A percentile compares a stretch with the other conserved stretches of the same genome.
phyloP scores from a whole-genome alignment of 177 flowering plant genomes.

The Telopea speciosissima region DNA sequence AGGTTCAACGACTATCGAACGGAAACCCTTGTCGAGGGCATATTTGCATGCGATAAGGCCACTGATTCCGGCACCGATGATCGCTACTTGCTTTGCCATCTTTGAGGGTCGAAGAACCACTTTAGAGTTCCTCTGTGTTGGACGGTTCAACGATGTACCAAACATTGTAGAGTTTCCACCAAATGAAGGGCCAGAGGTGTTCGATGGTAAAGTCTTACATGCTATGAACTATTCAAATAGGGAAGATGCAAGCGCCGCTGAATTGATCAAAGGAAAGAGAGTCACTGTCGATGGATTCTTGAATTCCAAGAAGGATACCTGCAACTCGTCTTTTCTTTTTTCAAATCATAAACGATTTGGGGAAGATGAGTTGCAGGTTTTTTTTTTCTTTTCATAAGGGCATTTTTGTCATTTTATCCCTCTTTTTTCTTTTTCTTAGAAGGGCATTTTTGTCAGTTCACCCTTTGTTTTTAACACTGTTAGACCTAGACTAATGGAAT shows the following conservation, averaged over 20 bases:
- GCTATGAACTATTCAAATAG: conserved; percentile 56
- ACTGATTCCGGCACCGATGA: conserved; percentile 68
- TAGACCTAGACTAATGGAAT: too few species aligned
- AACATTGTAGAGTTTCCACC: conserved; percentile 56
- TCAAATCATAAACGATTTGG: too few species aligned
- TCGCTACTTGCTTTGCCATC: conserved; percentile 48
- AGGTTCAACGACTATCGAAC: conserved; percentile 59
- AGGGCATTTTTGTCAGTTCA: too few species aligned
- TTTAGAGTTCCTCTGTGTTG: conserved; percentile 60
- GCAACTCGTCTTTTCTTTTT: background rate
- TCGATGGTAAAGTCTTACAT: conserved; percentile 63
- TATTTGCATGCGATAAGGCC: conserved; percentile 75
- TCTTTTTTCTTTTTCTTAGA: too few species aligned
- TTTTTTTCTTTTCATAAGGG: too few species aligned
- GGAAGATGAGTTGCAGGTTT: too few species aligned
- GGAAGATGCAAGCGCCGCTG: conserved; percentile 40
- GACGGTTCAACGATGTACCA: conserved; percentile 61
- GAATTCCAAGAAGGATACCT: conserved; percentile 63
- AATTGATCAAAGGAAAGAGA: conserved; percentile 48
- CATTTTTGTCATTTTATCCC: too few species aligned
- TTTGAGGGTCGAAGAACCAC: too few species aligned
- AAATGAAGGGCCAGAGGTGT: conserved; percentile 54
- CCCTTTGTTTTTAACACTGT: too few species aligned
- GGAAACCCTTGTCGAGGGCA: conserved; percentile 36
- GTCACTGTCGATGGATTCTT: conserved; percentile 58